These are phyloP conservation scores for Oidium heveae DNA, from an alignment of 2,329 filamentous ascomycete genomes.

Conservation along the genomic window DNA sequence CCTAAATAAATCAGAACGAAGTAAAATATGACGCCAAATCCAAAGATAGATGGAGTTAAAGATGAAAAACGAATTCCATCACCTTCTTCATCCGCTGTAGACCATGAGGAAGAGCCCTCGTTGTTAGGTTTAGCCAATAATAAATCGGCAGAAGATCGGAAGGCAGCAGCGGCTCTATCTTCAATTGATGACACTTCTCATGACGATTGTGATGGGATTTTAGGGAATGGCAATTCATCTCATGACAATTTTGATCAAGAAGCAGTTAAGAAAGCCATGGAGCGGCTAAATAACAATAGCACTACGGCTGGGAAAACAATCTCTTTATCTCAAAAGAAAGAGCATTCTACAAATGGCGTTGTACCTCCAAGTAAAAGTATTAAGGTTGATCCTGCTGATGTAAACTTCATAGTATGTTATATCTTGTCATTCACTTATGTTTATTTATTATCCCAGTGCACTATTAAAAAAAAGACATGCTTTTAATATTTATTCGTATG, in stretches of 20 bases:
- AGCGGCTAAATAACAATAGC: conserved; percentile 24
- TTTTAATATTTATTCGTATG: neutral
- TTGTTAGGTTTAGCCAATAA: conserved; percentile 12
- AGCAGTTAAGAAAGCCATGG: conserved; percentile 48
- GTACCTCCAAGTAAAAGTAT: conserved; percentile 23
- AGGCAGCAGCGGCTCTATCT: conserved; percentile 48
- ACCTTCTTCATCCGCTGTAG: neutral
- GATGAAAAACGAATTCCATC: neutral
- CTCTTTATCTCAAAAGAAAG: conserved; percentile 16
- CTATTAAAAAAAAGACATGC: neutral
- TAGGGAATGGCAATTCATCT: conserved; percentile 13
- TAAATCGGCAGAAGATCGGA: conserved; percentile 51
- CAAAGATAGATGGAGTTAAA: too few relatives aligned
- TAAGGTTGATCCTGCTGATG: conserved; percentile 51
- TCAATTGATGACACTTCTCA: conserved; percentile 29
- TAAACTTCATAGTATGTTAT: conserved; percentile 37
- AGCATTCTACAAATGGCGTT: conserved; percentile 21
- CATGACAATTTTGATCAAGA: conserved; percentile 34
- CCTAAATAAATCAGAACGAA: too few relatives aligned
- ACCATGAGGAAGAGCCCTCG: neutral
- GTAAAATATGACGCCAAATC: too few relatives aligned
- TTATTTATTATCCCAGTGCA: neutral
- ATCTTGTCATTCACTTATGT: neutral
- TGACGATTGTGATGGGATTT: conserved; percentile 15
- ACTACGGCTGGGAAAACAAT: conserved; percentile 8